Conservation (phyloP, 352 stramenopile genomes). For the Phytophthora gonapodyides region DNA sequence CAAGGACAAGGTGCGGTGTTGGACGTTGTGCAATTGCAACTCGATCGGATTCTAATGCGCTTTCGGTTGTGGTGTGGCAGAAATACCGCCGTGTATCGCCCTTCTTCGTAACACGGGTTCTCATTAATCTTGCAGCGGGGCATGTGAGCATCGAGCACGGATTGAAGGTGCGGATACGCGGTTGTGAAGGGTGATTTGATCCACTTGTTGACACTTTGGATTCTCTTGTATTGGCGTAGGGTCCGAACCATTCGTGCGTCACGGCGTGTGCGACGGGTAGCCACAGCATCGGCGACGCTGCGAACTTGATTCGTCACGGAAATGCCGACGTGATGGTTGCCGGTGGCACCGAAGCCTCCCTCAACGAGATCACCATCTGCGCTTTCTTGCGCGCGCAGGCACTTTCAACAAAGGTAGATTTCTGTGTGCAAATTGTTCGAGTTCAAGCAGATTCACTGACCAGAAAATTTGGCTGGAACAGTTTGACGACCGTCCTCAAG, state of each 20-base stretch:
- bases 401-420: conserved; percentile 86
- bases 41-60: neutral
- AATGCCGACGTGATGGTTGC: conserved; percentile 96
- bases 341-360: conserved; percentile 94
- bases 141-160: conserved; percentile 92
- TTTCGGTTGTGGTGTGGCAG: conserved; percentile 30
- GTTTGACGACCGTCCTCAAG: conserved; percentile 93
- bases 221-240: conserved; percentile 40
- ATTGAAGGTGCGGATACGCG: conserved; percentile 63
- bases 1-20: conserved; percentile 53
- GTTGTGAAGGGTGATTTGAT: neutral
- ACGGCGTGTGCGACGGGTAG: conserved; percentile 97
- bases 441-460: neutral
- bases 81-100: conserved; percentile 91
- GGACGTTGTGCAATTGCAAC: neutral
- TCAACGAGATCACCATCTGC: conserved; percentile 94
- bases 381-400: conserved; percentile 97
- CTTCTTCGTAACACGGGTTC: conserved; percentile 94
- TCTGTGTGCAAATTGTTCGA: neutral
- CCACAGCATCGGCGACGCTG: conserved; percentile 97
- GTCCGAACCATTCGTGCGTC: conserved; percentile 97
- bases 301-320: conserved; percentile 83
- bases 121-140: conserved; percentile 93
- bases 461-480: conserved; percentile 20
- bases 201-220: neutral